Base-by-base conservation (phyloP, 139 green algal species). In the Axilococcus clingmanii region DNA sequence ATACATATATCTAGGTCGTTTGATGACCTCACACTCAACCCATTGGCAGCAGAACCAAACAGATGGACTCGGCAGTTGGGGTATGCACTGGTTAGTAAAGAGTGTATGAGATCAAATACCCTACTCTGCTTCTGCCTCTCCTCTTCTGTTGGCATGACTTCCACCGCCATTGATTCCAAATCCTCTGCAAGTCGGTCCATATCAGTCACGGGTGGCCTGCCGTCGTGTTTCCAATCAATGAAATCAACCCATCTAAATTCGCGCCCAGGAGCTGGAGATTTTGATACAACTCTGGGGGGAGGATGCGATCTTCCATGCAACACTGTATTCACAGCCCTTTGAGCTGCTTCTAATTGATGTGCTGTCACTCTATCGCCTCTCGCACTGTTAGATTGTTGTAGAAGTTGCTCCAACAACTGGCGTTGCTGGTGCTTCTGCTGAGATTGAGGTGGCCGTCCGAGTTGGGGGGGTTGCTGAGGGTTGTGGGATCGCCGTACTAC, bases 1-100 rank as follows among this genome's bases (percentile, higher is more conserved):
- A 15, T 32, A 55, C 67, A 82, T 7, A 93, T 62, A 57, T 93
- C 84, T 14, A 93, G 67, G 51, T 87, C 82, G 58, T 88, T 89
- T 66, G 57, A 80, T 55, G 63, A 58, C 16, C 68, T 51, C 23
- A 93, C 64, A 49, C 49, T 66, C n/a, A 91, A 71, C 14, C 60
- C 66, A 47, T 77, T 89, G 32, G 79, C 82, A 11, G 68, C 73
- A 4, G 67, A 82, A 23, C 78, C 78, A 68, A 86, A 86, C n/a
- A 82, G 53, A 28, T 68, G 45, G 53, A 86, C 74, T 16, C 61
- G 34, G 20, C 42, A 66, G 0, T 71, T 12, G 0, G 75, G 76
- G 60, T 62, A 88, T 16, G 59, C 40, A 9, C 12, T 15, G 33
- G 45, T 29, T 58, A 87, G 61, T 38, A 75, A 34, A 16, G n/a